Conservation (phyloP, 345 rosid genomes). For the Pistacia atlantica region DNA sequence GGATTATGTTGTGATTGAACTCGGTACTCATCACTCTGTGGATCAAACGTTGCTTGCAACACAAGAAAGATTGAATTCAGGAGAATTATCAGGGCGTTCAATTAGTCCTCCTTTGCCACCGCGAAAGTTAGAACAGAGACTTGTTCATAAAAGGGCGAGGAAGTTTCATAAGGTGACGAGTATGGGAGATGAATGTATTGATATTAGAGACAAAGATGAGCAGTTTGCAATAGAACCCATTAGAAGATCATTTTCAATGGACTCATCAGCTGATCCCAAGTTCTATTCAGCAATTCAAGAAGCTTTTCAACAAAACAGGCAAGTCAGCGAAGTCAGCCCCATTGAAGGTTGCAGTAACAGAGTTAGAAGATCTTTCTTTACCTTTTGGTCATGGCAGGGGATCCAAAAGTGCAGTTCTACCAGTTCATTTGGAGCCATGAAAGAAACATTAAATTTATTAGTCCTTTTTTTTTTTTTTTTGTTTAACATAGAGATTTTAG, state of each 20-base stretch:
- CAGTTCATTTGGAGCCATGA: conserved; percentile 63
- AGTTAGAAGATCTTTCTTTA: conserved; percentile 67
- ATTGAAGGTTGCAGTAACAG: conserved; percentile 47
- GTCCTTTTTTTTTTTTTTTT: conserved; percentile 12
- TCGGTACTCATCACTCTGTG: conserved; percentile 36
- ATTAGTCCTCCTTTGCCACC: conserved; percentile 39
- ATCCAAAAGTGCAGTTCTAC: conserved; percentile 65
- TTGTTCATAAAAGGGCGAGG: conserved; percentile 34
- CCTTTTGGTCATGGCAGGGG: conserved; percentile 72
- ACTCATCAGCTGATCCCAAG: conserved; percentile 69
- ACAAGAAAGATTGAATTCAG: conserved; percentile 51
- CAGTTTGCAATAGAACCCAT: conserved; percentile 69
- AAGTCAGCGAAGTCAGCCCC: conserved; percentile 42
- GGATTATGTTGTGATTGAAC: conserved; percentile 74
- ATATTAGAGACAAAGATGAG: conserved; percentile 57
- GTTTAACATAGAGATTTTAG: conserved; percentile 31
- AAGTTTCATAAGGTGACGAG: conserved; percentile 58
- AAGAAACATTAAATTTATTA: background rate
- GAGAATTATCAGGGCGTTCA: conserved; percentile 25
- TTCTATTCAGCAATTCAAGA: conserved; percentile 67
- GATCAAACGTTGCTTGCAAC: conserved; percentile 36
- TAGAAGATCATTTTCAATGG: conserved; percentile 90
- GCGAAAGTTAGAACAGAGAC: conserved; percentile 40
- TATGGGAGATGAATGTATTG: conserved; percentile 90
- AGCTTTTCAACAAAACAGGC: conserved; percentile 45